Evolutionary conservation across 2,329 filamentous ascomycete species (phyloP), one percentile per base, ranked within the genome.

Genomic region (Claviceps paspali): DNA sequence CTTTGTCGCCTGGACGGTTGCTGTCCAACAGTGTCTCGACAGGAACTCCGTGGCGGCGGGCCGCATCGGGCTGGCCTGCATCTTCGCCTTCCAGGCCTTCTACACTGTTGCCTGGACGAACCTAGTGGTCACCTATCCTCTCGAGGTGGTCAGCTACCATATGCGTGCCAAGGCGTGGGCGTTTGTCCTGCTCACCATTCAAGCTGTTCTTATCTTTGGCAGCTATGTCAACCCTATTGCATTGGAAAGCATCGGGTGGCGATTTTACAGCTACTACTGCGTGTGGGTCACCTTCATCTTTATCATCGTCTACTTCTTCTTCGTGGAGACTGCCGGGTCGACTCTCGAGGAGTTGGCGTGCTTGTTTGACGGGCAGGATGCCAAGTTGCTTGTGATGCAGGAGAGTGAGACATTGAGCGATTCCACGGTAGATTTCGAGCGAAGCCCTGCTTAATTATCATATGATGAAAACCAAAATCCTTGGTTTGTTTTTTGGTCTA

Each of bases 61-160:
- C 0, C 52, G 55, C 1, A 45, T 59, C 1, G 60, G 63, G 0
- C 43, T 64, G 3, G 58, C 56, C 1, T 63, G 57, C 38, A 61
- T 64, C 38, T 64, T 64, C 41, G 36, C 63, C 24, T 63, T 61
- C 44, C 54, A 61, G 19, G 52, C 49, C 0, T 61, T 62, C 26
- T 64, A 64, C 36, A 61, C 56, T 0, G 52, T 62, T 24, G 61
- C 56, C 1, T 65, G 61, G 62, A 63, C 59, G 0, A 60, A 60
- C 6, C 30, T 65, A 30, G 53, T 63, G 2, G 60, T 64, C 1
- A 60, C 60, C 0, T 65, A 65, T 33, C 59, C 62, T 1, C 49
- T 62, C 0, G 61, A 64, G 42, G 48, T 64, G 6, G 55, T 61
- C 5, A 56, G 60, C 0, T 60, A 60, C 27, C 52, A 57, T 34